Evolutionary conservation across 805 yeast species (phyloP), one percentile per base, ranked within the genome.

Genomic region (Grigorovia transvaalensis): DNA sequence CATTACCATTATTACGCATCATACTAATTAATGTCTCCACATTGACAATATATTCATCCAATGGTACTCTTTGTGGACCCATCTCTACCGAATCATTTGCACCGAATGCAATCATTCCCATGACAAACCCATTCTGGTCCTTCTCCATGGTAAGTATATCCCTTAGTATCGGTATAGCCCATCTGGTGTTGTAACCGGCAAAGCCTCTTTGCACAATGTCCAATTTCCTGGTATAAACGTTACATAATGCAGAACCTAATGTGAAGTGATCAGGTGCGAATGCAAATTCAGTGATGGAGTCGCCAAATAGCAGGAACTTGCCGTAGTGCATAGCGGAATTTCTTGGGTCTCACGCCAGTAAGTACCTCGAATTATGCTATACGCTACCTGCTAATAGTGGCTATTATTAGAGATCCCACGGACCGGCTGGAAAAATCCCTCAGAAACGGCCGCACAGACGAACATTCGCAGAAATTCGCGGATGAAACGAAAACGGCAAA

Each of bases 201-300:
- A 71, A 87, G 0, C 97, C 97, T 53, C 96, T 71, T 44, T 78
- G 81, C 1, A 88, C 60, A 2, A 90, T 71, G 56, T 87, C 91
- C 46, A 87, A 58, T 60, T 74, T 78, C 45, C 96, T 74, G 1
- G 73, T 66, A 62, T 86, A 85, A n/a, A 58, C 57, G 50, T 72
- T 59, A 42, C 69, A 73, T 27, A 84, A 60, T 0, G 77, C 81
- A 0, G 84, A 73, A 2, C 79, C 81, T 30, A 76, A 62, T 5
- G 74, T 70, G 60, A 79, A 81, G n/a, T 71, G 68, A 9, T 63
- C 57, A 17, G 72, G 73, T 47, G 71, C 67, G 59, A 62, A 75
- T 33, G 79, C 67, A 56, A 65, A 77, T 60, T 85, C 80, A 12
- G 65, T 54, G 12, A 52, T 53, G 11, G 54, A 52, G 49, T 56